phyloP scores from a whole-genome alignment of 345 rosid genomes.

The Eucalyptus curtisii region DNA sequence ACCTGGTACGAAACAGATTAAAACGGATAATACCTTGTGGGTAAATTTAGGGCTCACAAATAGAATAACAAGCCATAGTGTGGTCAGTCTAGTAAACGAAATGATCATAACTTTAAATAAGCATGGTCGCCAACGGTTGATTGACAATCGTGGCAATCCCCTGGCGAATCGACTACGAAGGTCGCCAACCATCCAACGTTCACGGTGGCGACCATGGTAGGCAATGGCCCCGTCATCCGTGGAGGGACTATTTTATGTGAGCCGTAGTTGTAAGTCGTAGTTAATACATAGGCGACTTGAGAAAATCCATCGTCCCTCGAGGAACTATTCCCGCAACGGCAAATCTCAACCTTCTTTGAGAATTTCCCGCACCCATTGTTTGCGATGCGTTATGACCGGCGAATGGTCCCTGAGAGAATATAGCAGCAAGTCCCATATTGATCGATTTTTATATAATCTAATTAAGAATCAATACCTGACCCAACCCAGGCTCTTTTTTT shows the following conservation, averaged over 20 bases:
- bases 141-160: no score
- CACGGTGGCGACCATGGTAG: neutral
- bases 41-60: no score
- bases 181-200: no score
- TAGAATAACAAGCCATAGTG: no score
- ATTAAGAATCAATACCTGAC: neutral
- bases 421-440: neutral
- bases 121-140: no score
- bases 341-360: neutral
- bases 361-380: neutral
- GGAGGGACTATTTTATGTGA: neutral
- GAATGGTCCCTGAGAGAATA: neutral
- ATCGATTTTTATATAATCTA: neutral
- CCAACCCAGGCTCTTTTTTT: neutral
- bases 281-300: neutral
- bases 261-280: neutral
- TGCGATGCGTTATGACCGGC: fast-evolving
- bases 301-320: neutral
- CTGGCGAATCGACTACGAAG: no score
- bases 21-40: fast-evolving
- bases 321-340: neutral
- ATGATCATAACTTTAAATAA: no score
- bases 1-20: fast-evolving
- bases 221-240: neutral
- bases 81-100: no score